These are phyloP conservation scores for Camellia sinensis DNA, from an alignment of 148 eudicot species.

Conservation along the genomic window DNA sequence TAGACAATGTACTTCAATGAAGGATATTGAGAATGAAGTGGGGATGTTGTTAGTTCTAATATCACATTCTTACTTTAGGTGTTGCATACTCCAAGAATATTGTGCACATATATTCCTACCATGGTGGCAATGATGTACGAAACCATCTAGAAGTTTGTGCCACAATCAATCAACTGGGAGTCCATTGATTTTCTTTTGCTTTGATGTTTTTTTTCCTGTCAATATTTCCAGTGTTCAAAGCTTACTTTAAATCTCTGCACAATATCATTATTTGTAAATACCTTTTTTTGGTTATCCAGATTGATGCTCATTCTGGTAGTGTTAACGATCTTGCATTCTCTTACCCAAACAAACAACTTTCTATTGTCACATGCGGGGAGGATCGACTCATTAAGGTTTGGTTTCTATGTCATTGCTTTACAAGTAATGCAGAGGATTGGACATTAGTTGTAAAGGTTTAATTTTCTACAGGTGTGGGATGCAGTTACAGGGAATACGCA, in stretches of 20 bases:
- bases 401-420: slow-evolving; percentile 1
- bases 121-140: slow-evolving; percentile 61
- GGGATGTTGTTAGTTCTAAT: slow-evolving; percentile 17
- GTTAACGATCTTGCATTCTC: slow-evolving; percentile 92
- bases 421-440: slow-evolving; percentile 3
- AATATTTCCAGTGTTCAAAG: not conserved
- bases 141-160: slow-evolving; percentile 81
- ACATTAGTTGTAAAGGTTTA: slow-evolving; percentile 15
- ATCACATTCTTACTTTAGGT: slow-evolving; percentile 44
- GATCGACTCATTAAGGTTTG: slow-evolving; percentile 85
- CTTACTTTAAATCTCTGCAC: not conserved
- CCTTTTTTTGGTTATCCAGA: slow-evolving; percentile 38
- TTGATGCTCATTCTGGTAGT: slow-evolving; percentile 89
- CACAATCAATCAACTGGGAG: not conserved
- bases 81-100: slow-evolving; percentile 93
- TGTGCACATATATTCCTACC: slow-evolving; percentile 74
- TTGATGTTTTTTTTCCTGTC: not conserved
- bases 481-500: slow-evolving; percentile 62
- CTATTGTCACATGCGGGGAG: slow-evolving; percentile 88
- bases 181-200: not conserved
- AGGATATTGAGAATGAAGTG: not conserved
- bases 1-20: not conserved
- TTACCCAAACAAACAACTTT: slow-evolving; percentile 72
- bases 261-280: not conserved
- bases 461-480: slow-evolving; percentile 70